Conservation (phyloP, 2,329 filamentous ascomycete genomes). For the Cladophialophora carrionii region DNA sequence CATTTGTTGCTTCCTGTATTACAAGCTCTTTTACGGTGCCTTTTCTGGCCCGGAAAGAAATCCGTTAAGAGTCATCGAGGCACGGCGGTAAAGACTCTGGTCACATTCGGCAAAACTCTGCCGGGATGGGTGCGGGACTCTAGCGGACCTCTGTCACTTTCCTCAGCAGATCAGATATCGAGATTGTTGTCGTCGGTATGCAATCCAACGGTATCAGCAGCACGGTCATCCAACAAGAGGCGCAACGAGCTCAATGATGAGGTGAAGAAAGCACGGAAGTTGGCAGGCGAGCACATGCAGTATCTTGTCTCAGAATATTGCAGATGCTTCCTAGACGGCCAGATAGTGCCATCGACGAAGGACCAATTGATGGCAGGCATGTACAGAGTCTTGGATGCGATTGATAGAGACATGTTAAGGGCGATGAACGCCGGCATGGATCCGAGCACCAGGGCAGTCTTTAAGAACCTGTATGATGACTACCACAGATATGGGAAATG, state of each 20-base stretch:
- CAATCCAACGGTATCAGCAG: slow-evolving; percentile 62
- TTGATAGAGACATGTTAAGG: slow-evolving; percentile 55
- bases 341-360: slow-evolving; percentile 57
- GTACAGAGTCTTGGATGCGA: slow-evolving; percentile 58
- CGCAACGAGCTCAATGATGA: slow-evolving; percentile 57
- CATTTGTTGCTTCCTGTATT: slow-evolving; percentile 62
- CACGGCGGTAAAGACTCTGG: slow-evolving; percentile 7
- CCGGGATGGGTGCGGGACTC: slow-evolving; percentile 37
- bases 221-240: slow-evolving; percentile 48
- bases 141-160: slow-evolving; percentile 39
- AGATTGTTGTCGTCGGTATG: slow-evolving; percentile 63
- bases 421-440: slow-evolving; percentile 58
- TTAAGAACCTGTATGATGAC: slow-evolving; percentile 59
- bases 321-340: slow-evolving; percentile 54
- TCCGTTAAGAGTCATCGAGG: slow-evolving; percentile 12
- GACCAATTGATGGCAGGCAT: slow-evolving; percentile 57
- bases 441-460: slow-evolving; percentile 56
- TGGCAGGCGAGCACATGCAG: slow-evolving; percentile 61
- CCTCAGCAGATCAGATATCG: slow-evolving; percentile 55
- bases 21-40: slow-evolving; percentile 58
- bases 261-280: slow-evolving; percentile 61
- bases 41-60: slow-evolving; percentile 52
- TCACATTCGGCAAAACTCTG: slow-evolving; percentile 28
- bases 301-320: slow-evolving; percentile 63
- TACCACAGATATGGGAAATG: slow-evolving; percentile 54